Percentiles rank a stretch among this genome's conserved stretches.
phyloP scores from a whole-genome alignment of 495 filamentous ascomycete genomes.

The Neurospora sp. region DNA sequence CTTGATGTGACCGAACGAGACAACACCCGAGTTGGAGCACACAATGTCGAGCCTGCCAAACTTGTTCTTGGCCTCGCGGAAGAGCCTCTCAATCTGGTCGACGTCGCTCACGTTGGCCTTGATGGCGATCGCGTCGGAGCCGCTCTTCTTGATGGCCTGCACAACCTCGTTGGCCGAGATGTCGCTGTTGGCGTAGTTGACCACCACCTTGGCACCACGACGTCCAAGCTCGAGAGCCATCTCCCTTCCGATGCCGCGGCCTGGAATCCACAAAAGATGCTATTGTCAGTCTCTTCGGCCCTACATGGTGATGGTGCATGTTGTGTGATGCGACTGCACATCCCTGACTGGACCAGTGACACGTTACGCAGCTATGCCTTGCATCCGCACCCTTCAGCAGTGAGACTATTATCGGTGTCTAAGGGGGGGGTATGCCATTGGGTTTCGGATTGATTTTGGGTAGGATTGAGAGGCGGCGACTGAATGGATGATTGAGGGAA shows the following conservation, averaged over 20 bases:
- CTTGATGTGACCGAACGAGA: constrained; percentile 50
- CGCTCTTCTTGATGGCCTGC: constrained; percentile 44
- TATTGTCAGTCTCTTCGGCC: background rate
- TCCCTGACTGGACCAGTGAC: background rate
- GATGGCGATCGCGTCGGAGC: constrained; percentile 52
- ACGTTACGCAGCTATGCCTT: background rate
- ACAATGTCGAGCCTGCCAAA: constrained; percentile 65
- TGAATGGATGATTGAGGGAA: background rate
- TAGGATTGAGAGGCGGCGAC: background rate
- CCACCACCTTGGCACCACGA: constrained; percentile 62
- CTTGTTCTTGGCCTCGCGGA: constrained; percentile 46
- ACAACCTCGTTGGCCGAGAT: constrained; percentile 53
- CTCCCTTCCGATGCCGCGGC: constrained; percentile 64
- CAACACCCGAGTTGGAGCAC: constrained; percentile 57
- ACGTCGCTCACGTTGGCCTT: constrained; percentile 70
- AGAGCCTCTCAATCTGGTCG: constrained; percentile 41
- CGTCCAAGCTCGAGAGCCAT: constrained; percentile 70
- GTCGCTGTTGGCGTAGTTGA: constrained; percentile 66
- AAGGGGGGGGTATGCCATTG: background rate
- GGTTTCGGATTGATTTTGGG: background rate
- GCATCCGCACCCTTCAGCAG: background rate
- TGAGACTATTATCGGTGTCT: background rate
- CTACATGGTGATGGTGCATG: background rate
- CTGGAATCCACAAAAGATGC: constrained; percentile 14
- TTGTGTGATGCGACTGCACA: background rate